Base-by-base conservation (phyloP, 164 flowering plant genomes). In the Magnolia officinalis region DNA sequence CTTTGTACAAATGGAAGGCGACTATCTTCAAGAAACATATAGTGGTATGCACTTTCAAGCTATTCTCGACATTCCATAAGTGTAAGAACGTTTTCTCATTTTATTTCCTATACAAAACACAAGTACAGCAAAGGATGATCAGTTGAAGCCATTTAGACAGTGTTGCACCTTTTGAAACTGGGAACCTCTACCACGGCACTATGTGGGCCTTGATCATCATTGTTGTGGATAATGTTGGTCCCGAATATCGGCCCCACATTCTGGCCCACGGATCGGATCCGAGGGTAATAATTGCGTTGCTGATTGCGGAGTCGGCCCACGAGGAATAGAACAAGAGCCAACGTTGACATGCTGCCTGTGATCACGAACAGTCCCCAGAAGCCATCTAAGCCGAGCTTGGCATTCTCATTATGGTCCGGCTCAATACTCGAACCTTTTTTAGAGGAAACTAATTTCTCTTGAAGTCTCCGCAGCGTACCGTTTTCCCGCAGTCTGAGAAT, bases 341-440 rank as follows among this genome's bases (percentile, higher is more conserved):
- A 19, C 4, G 78, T 72, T 1, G 83, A 78, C 50, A 78, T 72
- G 10, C 23, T 63, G 61, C 78, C 80, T 0, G 79, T 70, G 23
- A 78, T 67, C 13, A 72, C 5, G 24, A 81, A 81, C 9, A 81
- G 83, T 4, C 66, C 78, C 74, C 72, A 75, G 18, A 81, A 81
- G 74, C 76, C 72, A 6, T 68, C 49, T 11, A 69, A 70, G 19
- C 73, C 67, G 6, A 81, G 72, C 61, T 78, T 74, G 2, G 1
- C 67, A 55, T 10, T 11, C 19, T 21, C 49, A 2, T 50, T 58
- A 49, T 73, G 76, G 67, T 76, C 61, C 1, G n/a, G 4, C 4
- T 75, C 58, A 6, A 9, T 8, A 11, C 70, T 76, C 31, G 59
- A 74, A 63, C 76, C 63, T 21, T 76, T 61, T 70, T 24, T 10